phyloP scores from a whole-genome alignment of 805 yeast genomes.

The Saccharomycopsis lassenensis region DNA sequence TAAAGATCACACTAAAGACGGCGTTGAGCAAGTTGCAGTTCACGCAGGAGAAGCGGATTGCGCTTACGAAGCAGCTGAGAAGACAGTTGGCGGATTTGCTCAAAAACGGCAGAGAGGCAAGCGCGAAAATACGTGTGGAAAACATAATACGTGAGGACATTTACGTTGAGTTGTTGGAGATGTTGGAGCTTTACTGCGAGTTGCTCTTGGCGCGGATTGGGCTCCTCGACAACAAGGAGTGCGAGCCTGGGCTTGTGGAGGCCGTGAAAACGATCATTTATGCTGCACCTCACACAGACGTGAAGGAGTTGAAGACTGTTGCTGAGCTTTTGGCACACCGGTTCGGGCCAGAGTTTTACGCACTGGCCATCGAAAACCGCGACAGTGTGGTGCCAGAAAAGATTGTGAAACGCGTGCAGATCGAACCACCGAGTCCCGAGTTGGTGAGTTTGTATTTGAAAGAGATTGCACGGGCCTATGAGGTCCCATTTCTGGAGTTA shows the following conservation, averaged over 20 bases:
- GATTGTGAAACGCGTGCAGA: constrained; percentile 48
- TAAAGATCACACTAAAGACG: constrained; percentile 38
- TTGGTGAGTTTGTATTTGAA: constrained; percentile 59
- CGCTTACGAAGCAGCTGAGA: constrained; percentile 65
- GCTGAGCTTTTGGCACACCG: constrained; percentile 51
- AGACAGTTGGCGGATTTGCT: constrained; percentile 62
- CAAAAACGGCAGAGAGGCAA: constrained; percentile 60
- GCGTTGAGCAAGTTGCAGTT: constrained; percentile 60
- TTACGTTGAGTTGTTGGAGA: constrained; percentile 66
- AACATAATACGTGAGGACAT: constrained; percentile 76
- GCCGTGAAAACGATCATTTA: constrained; percentile 62
- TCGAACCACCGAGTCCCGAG: constrained; percentile 54
- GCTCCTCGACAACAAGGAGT: constrained; percentile 36
- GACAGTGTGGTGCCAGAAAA: constrained; percentile 53
- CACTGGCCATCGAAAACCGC: constrained; percentile 41
- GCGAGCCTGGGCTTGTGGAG: constrained; percentile 58
- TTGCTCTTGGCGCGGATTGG: constrained; percentile 64
- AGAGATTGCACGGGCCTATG: constrained; percentile 75
- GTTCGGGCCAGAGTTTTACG: constrained; percentile 60
- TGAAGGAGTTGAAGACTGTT: constrained; percentile 55
- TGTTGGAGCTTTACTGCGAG: constrained; percentile 74
- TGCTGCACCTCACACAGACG: constrained; percentile 62
- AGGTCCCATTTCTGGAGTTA: constrained; percentile 59
- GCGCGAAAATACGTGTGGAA: constrained; percentile 77
- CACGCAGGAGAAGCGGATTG: constrained; percentile 63